A percentile compares a stretch with the other conserved stretches of the same genome.
Conservation (phyloP, 2,329 filamentous ascomycete species). For the Nemania sp. region DNA sequence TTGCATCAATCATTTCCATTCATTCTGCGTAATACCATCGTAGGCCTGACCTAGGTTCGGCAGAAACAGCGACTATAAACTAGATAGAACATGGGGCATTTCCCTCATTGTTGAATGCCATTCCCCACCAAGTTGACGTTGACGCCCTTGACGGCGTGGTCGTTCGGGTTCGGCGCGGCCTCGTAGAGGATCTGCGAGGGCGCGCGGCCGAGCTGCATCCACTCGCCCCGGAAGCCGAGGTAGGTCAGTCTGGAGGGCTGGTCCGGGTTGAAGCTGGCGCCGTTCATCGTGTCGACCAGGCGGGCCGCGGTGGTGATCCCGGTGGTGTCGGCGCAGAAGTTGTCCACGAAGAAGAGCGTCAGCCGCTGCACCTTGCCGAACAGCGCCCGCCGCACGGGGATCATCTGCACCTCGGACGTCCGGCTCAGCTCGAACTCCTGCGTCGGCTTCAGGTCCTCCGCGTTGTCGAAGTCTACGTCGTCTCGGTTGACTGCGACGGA, state of each 20-base stretch:
- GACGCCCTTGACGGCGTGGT: slow-evolving; percentile 73
- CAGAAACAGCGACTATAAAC: too few relatives aligned
- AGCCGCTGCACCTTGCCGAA: slow-evolving; percentile 87
- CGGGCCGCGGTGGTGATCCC: background rate
- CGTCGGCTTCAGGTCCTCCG: slow-evolving; percentile 69
- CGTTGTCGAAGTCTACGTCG: slow-evolving; percentile 82
- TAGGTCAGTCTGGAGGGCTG: slow-evolving; percentile 81
- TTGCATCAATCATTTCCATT: too few relatives aligned
- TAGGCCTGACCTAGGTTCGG: too few relatives aligned
- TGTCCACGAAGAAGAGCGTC: slow-evolving; percentile 88
- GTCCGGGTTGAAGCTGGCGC: slow-evolving; percentile 62
- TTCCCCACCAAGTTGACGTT: slow-evolving; percentile 57
- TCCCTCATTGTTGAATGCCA: background rate
- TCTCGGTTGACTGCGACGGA: slow-evolving; percentile 67
- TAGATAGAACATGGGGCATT: too few relatives aligned
- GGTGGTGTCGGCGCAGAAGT: slow-evolving; percentile 64
- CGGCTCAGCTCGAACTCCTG: slow-evolving; percentile 78
- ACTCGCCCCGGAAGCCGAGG: slow-evolving; percentile 92
- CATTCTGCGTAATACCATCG: too few relatives aligned
- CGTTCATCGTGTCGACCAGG: too few relatives aligned
- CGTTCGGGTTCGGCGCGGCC: slow-evolving; percentile 85
- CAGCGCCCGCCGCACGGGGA: slow-evolving; percentile 76
- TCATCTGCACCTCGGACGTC: slow-evolving; percentile 81
- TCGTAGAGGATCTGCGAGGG: slow-evolving; percentile 90
- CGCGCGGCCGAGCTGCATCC: slow-evolving; percentile 82